These are phyloP conservation scores for Eutrema yunnanense DNA, from an alignment of 345 rosid genomes.

Conservation along the genomic window DNA sequence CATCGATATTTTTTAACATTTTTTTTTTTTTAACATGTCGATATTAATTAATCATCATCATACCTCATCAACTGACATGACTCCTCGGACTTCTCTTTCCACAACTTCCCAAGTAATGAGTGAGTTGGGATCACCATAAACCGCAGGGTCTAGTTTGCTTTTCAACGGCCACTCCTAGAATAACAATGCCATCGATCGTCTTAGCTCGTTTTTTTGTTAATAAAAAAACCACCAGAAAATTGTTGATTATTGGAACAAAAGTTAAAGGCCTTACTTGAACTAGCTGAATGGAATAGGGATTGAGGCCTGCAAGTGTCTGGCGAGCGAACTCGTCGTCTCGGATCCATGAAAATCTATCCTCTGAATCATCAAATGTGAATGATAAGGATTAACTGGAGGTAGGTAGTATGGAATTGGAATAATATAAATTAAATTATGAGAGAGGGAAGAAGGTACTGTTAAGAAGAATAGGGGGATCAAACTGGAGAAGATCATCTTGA, in stretches of 20 bases:
- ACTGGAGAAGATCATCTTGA: slow-evolving; percentile 41
- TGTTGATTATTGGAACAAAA: not conserved
- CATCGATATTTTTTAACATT: not conserved
- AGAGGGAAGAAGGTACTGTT: slow-evolving; percentile 24
- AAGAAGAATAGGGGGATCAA: slow-evolving; percentile 47
- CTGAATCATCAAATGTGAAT: slow-evolving; percentile 29
- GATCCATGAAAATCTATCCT: slow-evolving; percentile 68
- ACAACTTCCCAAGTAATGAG: slow-evolving; percentile 55
- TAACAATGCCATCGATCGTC: not conserved
- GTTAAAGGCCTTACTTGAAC: slow-evolving; percentile 40
- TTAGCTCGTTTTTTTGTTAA: too few species aligned
- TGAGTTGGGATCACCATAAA: slow-evolving; percentile 61
- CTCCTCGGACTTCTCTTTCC: slow-evolving; percentile 49
- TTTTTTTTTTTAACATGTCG: too few species aligned
- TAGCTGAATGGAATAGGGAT: slow-evolving; percentile 50
- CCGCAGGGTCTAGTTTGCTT: slow-evolving; percentile 60
- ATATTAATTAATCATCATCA: not conserved
- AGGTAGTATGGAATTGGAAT: not conserved
- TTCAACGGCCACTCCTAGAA: slow-evolving; percentile 79
- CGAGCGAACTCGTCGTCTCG: slow-evolving; percentile 75
- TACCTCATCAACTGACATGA: slow-evolving; percentile 51
- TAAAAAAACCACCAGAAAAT: too few species aligned
- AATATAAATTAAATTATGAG: not conserved
- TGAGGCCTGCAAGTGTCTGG: slow-evolving; percentile 75
- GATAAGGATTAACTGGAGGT: not conserved